Conservation (phyloP, 2,329 filamentous ascomycete genomes). For the Bipolaris zeicola region DNA sequence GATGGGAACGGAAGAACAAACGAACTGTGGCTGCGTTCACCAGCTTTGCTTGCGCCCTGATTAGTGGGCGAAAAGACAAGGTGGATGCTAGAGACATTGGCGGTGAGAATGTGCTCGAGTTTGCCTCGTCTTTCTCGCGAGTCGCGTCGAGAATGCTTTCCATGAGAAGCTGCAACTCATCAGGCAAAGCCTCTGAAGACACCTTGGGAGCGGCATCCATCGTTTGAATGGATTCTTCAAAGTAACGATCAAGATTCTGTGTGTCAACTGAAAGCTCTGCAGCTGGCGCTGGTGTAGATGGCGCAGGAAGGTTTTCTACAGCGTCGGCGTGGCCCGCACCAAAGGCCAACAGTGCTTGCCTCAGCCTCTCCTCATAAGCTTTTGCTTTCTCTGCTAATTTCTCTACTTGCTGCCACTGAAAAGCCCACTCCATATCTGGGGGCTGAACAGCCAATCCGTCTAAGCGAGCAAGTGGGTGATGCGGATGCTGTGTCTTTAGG, state of each 20-base stretch:
- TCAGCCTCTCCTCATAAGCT: constrained; percentile 55
- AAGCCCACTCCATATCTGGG: constrained; percentile 69
- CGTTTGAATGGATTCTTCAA: constrained; percentile 33
- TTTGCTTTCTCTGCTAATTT: constrained; percentile 65
- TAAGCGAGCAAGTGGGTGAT: constrained; percentile 69
- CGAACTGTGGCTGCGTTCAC: constrained; percentile 78
- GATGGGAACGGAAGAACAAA: constrained; percentile 76
- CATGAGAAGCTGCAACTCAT: constrained; percentile 37
- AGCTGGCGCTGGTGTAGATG: background rate
- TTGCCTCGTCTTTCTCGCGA: background rate
- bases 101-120: constrained; percentile 51
- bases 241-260: constrained; percentile 27
- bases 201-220: constrained; percentile 35
- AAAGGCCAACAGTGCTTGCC: constrained; percentile 38
- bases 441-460: constrained; percentile 57
- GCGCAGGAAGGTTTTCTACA: background rate
- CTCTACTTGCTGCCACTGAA: constrained; percentile 72
- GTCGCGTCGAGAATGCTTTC: constrained; percentile 21
- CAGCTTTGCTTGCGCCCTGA: constrained; percentile 74
- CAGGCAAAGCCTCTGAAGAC: constrained; percentile 20
- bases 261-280: constrained; percentile 1
- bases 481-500: constrained; percentile 70
- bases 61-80: constrained; percentile 76
- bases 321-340: constrained; percentile 7
- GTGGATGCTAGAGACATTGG: constrained; percentile 64